Evolutionary conservation across 2,329 filamentous ascomycete genomes (phyloP).

Genomic region (Myriangium duriaei): DNA sequence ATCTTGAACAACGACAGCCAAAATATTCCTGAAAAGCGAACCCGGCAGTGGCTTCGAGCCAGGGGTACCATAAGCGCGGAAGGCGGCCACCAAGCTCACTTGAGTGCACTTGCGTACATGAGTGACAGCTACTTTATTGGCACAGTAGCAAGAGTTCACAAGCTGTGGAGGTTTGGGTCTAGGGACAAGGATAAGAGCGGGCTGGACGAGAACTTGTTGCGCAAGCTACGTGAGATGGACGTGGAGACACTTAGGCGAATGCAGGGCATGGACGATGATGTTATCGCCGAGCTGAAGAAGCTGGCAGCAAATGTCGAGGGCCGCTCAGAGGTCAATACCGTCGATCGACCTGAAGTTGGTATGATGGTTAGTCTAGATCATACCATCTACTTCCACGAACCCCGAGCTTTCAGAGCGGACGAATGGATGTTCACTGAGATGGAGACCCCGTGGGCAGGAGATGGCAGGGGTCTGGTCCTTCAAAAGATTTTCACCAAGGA

Average conservation of each 20-base stretch:
- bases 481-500: constrained; percentile 61
- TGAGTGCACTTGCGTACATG: constrained; percentile 85
- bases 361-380: constrained; percentile 81
- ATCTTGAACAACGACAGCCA: constrained; percentile 41
- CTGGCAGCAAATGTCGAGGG: constrained; percentile 20
- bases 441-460: constrained; percentile 67
- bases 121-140: constrained; percentile 70
- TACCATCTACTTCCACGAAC: constrained; percentile 43
- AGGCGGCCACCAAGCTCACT: constrained; percentile 67
- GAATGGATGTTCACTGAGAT: constrained; percentile 74
- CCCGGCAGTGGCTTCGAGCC: constrained; percentile 58
- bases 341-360: constrained; percentile 48
- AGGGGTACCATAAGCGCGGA: constrained; percentile 58
- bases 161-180: constrained; percentile 43
- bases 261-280: constrained; percentile 35
- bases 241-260: constrained; percentile 30
- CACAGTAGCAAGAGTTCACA: constrained; percentile 69
- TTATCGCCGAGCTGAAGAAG: constrained; percentile 37
- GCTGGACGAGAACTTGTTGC: constrained; percentile 30
- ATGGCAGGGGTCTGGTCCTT: constrained; percentile 62
- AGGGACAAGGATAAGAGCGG: constrained; percentile 12
- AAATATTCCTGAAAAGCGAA: constrained; percentile 52
- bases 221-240: constrained; percentile 33
- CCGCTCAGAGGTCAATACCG: constrained; percentile 34
- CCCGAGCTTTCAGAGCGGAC: constrained; percentile 37